A percentile compares a stretch with the other conserved stretches of the same genome.
Conservation (phyloP, 495 filamentous ascomycete genomes). For the Tricharina praecox region DNA sequence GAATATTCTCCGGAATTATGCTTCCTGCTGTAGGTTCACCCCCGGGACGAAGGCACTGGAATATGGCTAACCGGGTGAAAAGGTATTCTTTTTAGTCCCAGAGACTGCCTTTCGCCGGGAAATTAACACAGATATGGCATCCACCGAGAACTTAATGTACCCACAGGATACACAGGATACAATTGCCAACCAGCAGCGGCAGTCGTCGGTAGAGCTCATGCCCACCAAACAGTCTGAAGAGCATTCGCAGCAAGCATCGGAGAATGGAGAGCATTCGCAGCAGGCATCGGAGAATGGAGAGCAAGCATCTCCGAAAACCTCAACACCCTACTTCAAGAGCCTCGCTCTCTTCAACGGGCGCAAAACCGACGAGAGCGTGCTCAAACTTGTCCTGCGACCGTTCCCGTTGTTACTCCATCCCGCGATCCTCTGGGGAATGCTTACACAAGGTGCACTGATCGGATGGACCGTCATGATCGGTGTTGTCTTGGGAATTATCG, state of each 20-base stretch:
- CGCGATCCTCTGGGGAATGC: constrained; percentile 71
- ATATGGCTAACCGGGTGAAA: constrained; percentile 11
- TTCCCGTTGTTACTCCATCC: constrained; percentile 57
- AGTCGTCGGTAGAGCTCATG: too few species aligned
- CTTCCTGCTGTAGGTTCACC: constrained; percentile 38
- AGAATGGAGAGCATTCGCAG: too few species aligned
- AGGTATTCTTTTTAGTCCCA: constrained; percentile 54
- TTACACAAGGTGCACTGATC: constrained; percentile 80
- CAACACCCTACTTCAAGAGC: constrained; percentile 33
- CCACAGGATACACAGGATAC: background rate
- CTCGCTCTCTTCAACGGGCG: constrained; percentile 63
- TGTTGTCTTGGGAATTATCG: constrained; percentile 61
- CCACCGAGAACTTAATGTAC: constrained; percentile 7
- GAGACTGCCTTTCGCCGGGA: constrained; percentile 66
- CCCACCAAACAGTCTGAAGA: too few species aligned
- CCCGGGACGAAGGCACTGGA: background rate
- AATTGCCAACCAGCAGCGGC: too few species aligned
- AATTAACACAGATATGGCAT: constrained; percentile 45
- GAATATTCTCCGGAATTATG: constrained; percentile 48
- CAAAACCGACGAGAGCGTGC: constrained; percentile 49
- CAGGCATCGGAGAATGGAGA: too few species aligned
- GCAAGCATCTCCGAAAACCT: too few species aligned
- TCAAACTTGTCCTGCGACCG: constrained; percentile 49
- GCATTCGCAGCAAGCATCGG: too few species aligned
- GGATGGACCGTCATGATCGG: constrained; percentile 94